Conservation (phyloP, 2,329 filamentous ascomycete species). For the Fonsecaea erecta region DNA sequence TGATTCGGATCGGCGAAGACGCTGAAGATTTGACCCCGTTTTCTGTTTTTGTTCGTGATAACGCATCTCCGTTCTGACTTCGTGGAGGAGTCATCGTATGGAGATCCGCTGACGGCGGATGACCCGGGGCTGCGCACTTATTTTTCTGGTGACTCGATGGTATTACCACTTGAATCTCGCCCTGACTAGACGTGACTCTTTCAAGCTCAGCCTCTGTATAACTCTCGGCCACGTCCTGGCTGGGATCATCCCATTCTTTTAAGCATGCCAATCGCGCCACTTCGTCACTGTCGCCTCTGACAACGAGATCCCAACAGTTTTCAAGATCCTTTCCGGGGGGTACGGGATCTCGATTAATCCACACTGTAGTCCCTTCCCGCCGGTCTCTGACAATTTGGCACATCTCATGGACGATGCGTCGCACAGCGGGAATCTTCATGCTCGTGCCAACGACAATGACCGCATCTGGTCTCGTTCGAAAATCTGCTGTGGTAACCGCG, state of each 20-base stretch:
- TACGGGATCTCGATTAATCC: constrained; percentile 89
- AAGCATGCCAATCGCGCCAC: constrained; percentile 74
- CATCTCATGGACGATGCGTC: constrained; percentile 86
- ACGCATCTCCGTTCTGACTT: constrained; percentile 41
- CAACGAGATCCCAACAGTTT: constrained; percentile 89
- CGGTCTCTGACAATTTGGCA: constrained; percentile 83
- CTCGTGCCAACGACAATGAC: constrained; percentile 95
- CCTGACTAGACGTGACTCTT: constrained; percentile 46
- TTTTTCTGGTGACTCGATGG: constrained; percentile 46
- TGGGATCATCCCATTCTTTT: constrained; percentile 61
- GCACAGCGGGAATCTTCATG: constrained; percentile 90
- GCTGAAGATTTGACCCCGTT: constrained; percentile 3
- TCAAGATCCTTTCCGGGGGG: constrained; percentile 84
- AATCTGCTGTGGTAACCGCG: constrained; percentile 81
- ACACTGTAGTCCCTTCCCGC: constrained; percentile 83
- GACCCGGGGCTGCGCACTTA: constrained; percentile 29
- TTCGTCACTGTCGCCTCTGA: constrained; percentile 84
- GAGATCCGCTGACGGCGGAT: constrained; percentile 21
- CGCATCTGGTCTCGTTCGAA: constrained; percentile 84
- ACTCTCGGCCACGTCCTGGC: constrained; percentile 48
- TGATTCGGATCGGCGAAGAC: constrained; percentile 27
- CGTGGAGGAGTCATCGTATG: constrained; percentile 48
- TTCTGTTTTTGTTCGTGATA: background rate
- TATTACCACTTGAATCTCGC: constrained; percentile 47
- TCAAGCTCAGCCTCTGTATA: constrained; percentile 53